Evolutionary conservation across 2,329 filamentous ascomycete species (phyloP).

Genomic region (Epichloe glyceriae): DNA sequence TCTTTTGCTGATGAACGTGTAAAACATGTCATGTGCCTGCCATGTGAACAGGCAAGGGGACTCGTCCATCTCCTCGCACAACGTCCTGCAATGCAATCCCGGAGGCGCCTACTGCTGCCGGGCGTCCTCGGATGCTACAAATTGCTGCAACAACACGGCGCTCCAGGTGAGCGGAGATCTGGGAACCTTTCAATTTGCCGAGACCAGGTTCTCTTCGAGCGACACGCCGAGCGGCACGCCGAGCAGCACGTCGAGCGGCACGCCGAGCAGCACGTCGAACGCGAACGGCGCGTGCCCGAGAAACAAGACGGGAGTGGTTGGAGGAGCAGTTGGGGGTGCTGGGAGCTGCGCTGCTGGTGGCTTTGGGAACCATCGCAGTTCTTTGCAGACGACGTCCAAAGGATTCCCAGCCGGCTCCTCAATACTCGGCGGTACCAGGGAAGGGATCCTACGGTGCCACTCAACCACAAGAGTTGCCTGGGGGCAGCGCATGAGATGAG

Average conservation of each 20-base stretch:
- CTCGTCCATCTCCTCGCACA: neutral
- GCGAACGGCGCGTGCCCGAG: slow-evolving; percentile 7
- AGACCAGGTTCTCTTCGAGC: neutral
- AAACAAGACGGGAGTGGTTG: slow-evolving; percentile 11
- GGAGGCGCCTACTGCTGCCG: slow-evolving; percentile 11
- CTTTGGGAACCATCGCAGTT: slow-evolving; percentile 9
- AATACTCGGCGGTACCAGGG: neutral
- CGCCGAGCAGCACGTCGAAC: neutral
- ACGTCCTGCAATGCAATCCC: slow-evolving; percentile 10
- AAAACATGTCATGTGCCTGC: too few relatives aligned
- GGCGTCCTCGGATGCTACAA: neutral
- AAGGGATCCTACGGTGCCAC: neutral
- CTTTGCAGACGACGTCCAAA: slow-evolving; percentile 1
- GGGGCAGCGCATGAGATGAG: neutral
- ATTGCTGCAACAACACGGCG: slow-evolving; percentile 10
- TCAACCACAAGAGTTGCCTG: neutral
- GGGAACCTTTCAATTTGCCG: slow-evolving; percentile 1
- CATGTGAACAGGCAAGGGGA: slow-evolving; percentile 6
- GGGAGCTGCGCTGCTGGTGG: slow-evolving; percentile 11
- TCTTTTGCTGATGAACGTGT: neutral
- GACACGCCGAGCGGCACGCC: too few relatives aligned
- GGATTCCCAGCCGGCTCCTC: neutral
- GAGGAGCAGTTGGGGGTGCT: slow-evolving; percentile 12
- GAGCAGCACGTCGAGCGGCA: neutral
- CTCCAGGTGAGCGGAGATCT: slow-evolving; percentile 1